Base-by-base conservation (phyloP, 1,284 basidiomycete genomes). In the Sporisorium graminicola region DNA sequence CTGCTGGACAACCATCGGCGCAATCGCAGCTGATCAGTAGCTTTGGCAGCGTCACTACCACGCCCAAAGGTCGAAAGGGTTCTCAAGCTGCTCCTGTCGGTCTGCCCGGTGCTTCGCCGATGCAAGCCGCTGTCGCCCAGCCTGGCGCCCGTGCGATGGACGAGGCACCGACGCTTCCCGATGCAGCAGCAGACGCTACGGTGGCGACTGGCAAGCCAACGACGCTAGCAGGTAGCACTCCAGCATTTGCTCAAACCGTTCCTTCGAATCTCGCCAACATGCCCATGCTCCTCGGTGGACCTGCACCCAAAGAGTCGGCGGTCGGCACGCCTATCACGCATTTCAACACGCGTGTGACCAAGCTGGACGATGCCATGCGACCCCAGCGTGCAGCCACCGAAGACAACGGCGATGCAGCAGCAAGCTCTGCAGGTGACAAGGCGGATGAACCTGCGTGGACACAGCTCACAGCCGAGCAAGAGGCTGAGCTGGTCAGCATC, bases 301-400 rank as follows among this genome's bases (percentile, higher is more conserved):
- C 86, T 12, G 86, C 86, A 0, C 82, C 79, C 0, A 62, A 74
- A 20, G 62, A 70, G 61, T 82, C 80, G 14, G 81, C 77, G 6
- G 68, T 77, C 31, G 81, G 78, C 79, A 88, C 87, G 14, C 87
- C 87, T 9, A 87, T 91, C 62, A 91, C 91, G 82, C 88, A 89
- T 27, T 87, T 88, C 37, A 89, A 90, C 56, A 93, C 92, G 7
- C 88, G 88, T 20, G 88, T 93, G 54, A 89, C 90, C 10, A 86
- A 89, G 58, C 89, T 94, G 2, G 64, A 70, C 44, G 67, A 67
- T 20, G 67, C 50, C n/a, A 71, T 75, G 87, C 90, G 46, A 85
- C 83, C 86, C 6, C 87, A 86, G 44, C 47, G 82, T 84, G 46
- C 90, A 93, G 55, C 91, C n/a, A n/a, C n/a, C 90, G 2, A 61